Conservation (phyloP, 1,139 yeast species). For the Chernovozyma sophiae-reginae region DNA sequence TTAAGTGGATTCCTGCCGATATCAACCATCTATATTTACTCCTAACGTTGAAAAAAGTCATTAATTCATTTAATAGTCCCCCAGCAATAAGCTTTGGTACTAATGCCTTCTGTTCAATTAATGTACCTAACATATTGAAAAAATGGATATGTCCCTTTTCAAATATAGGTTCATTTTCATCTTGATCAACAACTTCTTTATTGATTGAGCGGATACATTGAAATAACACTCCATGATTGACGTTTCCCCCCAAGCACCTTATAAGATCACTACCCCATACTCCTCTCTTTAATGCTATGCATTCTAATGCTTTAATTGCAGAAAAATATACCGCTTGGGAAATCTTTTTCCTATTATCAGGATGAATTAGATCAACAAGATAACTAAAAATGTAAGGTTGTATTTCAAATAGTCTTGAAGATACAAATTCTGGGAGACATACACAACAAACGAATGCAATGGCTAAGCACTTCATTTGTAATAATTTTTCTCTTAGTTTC, state of each 20-base stretch:
- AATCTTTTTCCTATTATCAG: constrained; percentile 50
- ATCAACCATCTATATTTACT: constrained; percentile 53
- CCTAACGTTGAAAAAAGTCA: constrained; percentile 55
- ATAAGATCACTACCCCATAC: constrained; percentile 72
- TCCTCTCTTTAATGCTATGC: constrained; percentile 62
- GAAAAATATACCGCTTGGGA: constrained; percentile 52
- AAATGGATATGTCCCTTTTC: constrained; percentile 52
- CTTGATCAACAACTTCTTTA: constrained; percentile 33
- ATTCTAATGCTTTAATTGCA: constrained; percentile 67
- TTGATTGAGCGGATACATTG: constrained; percentile 64
- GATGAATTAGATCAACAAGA: constrained; percentile 60
- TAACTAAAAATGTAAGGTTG: constrained; percentile 74
- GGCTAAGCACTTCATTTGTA: constrained; percentile 64
- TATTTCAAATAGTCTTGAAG: constrained; percentile 63
- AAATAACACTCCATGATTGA: constrained; percentile 78
- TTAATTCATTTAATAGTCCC: constrained; percentile 65
- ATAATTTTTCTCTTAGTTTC: constrained; percentile 53
- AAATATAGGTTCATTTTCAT: constrained; percentile 26
- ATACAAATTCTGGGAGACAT: constrained; percentile 50
- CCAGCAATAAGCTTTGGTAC: constrained; percentile 51
- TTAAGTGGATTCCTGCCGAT: constrained; percentile 62
- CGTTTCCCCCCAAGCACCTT: constrained; percentile 84
- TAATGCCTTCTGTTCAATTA: constrained; percentile 52
- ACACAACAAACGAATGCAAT: constrained; percentile 53
- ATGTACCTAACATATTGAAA: constrained; percentile 55